A percentile compares a stretch with the other conserved stretches of the same genome.
Conservation (phyloP, 345 rosid species). For the Bruguiera sexangula region DNA sequence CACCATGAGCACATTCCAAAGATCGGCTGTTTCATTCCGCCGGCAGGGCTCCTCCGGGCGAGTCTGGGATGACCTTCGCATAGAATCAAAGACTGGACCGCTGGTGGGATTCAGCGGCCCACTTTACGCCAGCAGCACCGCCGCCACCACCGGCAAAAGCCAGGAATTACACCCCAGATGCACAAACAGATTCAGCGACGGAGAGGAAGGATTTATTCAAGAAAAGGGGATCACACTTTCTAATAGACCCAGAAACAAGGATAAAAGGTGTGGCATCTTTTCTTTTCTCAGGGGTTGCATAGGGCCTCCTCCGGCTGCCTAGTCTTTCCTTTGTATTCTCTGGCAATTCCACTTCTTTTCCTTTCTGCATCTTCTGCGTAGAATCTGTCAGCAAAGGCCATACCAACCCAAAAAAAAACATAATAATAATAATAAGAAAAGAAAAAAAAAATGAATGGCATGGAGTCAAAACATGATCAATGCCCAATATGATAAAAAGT, state of each 20-base stretch:
- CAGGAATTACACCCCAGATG: neutral
- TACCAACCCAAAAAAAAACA: too few species aligned
- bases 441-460: too few species aligned
- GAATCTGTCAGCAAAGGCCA: neutral
- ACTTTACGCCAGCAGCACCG: neutral
- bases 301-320: neutral
- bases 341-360: neutral
- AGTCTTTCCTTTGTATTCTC: neutral
- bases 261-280: neutral
- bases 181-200: neutral
- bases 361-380: neutral
- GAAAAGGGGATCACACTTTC: neutral
- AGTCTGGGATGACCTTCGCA: slow-evolving; percentile 40
- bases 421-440: too few species aligned
- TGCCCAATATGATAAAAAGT: too few species aligned
- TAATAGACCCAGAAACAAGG: neutral
- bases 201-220: neutral
- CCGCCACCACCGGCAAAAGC: neutral
- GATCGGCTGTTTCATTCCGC: slow-evolving; percentile 59
- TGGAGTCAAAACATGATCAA: too few species aligned
- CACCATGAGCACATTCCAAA: slow-evolving; percentile 39
- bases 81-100: neutral
- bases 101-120: neutral
- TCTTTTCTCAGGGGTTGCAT: slow-evolving; percentile 1
- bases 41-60: slow-evolving; percentile 66